phyloP scores from a whole-genome alignment of 257 asterid genomes.

The Gentiana straminea region DNA sequence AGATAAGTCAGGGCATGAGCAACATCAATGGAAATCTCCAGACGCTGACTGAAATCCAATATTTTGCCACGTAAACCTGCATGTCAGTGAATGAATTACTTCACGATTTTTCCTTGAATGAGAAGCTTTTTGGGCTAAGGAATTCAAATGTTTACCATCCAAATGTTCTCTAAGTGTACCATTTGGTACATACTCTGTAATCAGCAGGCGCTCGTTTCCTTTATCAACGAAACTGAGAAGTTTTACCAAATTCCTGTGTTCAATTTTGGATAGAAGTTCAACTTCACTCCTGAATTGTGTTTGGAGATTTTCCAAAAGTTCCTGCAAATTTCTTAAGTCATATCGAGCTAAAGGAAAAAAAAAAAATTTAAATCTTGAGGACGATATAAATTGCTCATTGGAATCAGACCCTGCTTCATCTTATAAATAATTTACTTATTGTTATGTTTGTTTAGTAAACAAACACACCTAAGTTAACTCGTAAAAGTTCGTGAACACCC shows the following conservation, averaged over 20 bases:
- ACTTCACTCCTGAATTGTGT: conserved; percentile 84
- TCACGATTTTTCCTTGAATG: conserved; percentile 1
- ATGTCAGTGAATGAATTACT: conserved; percentile 11
- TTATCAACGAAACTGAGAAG: conserved; percentile 84
- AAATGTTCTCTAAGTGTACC: conserved; percentile 96
- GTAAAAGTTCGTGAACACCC: too few species aligned
- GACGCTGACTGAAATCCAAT: conserved; percentile 88
- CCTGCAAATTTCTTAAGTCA: conserved; percentile 27
- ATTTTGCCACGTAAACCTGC: conserved; percentile 63
- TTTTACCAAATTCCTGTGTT: conserved; percentile 90
- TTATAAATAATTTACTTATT: too few species aligned
- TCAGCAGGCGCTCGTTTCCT: conserved; percentile 77
- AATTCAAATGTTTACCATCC: conserved; percentile 55
- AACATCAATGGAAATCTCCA: conserved; percentile 82
- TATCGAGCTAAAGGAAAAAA: conserved; percentile 2
- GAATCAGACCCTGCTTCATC: background rate
- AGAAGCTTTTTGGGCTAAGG: conserved; percentile 1
- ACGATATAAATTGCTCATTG: background rate
- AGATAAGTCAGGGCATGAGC: conserved; percentile 93
- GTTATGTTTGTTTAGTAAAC: background rate
- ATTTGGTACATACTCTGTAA: conserved; percentile 91
- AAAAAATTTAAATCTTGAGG: background rate
- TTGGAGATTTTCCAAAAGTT: conserved; percentile 44
- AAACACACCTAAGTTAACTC: background rate
- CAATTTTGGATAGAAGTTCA: conserved; percentile 91